Percentiles rank a stretch among this genome's conserved stretches.
Conservation (phyloP, 1,284 basidiomycete genomes). For the Ceratobasidium sp. region DNA sequence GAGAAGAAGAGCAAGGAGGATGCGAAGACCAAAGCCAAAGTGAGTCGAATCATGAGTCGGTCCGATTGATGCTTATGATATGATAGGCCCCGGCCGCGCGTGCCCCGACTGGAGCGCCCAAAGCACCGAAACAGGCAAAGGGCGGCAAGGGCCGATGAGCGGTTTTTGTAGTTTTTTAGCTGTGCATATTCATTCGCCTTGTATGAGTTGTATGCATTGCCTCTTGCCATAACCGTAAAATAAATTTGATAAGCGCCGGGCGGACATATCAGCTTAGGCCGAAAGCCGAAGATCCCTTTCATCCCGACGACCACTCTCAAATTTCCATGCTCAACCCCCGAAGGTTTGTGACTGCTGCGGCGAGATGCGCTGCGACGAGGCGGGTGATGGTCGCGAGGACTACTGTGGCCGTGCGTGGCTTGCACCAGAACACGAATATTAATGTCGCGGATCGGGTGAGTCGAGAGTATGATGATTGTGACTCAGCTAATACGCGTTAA, state of each 20-base stretch:
- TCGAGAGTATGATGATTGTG: not conserved
- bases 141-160: conserved; percentile 62
- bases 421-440: conserved; percentile 11
- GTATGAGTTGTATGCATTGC: conserved; percentile 19
- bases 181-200: conserved; percentile 37
- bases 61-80: conserved; percentile 67
- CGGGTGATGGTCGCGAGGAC: not conserved
- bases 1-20: conserved; percentile 97
- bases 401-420: not conserved
- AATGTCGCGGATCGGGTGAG: conserved; percentile 37
- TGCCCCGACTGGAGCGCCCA: conserved; percentile 67
- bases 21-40: conserved; percentile 86
- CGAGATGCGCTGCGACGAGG: conserved; percentile 8
- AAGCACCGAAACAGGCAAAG: conserved; percentile 97
- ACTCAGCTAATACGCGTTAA: conserved; percentile 55
- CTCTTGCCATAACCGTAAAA: not conserved
- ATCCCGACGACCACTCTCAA: conserved; percentile 17
- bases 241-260: conserved; percentile 9
- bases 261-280: not conserved
- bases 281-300: conserved; percentile 23
- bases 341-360: conserved; percentile 6
- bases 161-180: not conserved
- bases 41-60: conserved; percentile 64
- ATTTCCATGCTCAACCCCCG: conserved; percentile 27
- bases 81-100: conserved; percentile 48